phyloP scores from a whole-genome alignment of 768 basidiomycete species.

The Lactifluus volemus region DNA sequence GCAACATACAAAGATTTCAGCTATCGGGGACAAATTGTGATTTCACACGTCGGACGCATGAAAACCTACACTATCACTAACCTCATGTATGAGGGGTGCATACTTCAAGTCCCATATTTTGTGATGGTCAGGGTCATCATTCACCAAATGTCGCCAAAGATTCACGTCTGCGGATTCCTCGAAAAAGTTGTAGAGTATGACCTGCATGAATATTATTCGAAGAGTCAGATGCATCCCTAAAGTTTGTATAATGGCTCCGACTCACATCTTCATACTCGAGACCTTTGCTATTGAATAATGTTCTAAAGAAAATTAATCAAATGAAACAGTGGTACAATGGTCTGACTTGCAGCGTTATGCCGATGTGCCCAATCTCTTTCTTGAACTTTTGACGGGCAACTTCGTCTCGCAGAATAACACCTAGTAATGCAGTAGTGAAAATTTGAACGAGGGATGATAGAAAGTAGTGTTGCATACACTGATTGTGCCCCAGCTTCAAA shows the following conservation, averaged over 20 bases:
- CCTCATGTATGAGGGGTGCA: conserved; percentile 1
- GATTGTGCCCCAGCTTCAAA: conserved; percentile 52
- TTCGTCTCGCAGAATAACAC: conserved; percentile 62
- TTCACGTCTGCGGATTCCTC: conserved; percentile 44
- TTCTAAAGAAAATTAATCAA: conserved; percentile 25
- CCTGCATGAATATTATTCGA: conserved; percentile 31
- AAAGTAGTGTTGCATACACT: conserved; percentile 38
- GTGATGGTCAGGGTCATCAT: neutral
- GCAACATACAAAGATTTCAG: conserved; percentile 65
- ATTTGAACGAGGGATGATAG: neutral
- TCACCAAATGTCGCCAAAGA: conserved; percentile 5
- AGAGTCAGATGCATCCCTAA: neutral
- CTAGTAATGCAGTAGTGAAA: conserved; percentile 26
- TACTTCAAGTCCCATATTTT: neutral
- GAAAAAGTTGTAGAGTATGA: conserved; percentile 70
- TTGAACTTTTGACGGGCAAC: conserved; percentile 39
- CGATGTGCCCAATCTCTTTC: conserved; percentile 46
- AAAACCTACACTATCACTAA: neutral
- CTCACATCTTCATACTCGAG: conserved; percentile 57
- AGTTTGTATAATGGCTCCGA: neutral
- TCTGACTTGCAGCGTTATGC: conserved; percentile 44
- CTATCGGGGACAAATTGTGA: conserved; percentile 25
- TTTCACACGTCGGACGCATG: neutral
- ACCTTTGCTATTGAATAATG: conserved; percentile 57
- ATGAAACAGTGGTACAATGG: neutral